Evolutionary conservation across 345 rosid genomes (phyloP).

Genomic region (Passiflora organensis): DNA sequence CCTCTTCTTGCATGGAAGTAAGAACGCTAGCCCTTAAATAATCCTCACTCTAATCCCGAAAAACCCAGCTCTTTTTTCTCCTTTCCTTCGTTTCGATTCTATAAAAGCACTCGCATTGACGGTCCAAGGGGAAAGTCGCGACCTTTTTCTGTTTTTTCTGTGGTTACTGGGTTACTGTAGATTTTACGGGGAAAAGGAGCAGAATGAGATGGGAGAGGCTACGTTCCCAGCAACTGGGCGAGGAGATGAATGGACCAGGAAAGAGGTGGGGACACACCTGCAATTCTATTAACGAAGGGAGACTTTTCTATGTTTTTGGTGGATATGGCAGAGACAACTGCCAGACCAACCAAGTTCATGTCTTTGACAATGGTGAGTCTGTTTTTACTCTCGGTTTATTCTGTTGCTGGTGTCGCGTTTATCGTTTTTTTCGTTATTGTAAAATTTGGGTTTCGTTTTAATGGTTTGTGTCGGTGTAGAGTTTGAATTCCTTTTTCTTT

Average conservation of each 20-base stretch:
- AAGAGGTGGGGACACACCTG: conserved; percentile 98
- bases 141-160: too few relatives aligned
- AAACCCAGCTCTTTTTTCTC: not conserved
- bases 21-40: too few relatives aligned
- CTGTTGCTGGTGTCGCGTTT: conserved; percentile 4
- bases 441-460: too few relatives aligned
- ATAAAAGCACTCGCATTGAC: conserved; percentile 8
- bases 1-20: conserved; percentile 9
- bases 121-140: too few relatives aligned
- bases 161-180: too few relatives aligned
- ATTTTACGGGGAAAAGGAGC: not conserved
- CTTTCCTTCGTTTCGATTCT: not conserved
- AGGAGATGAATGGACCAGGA: conserved; percentile 55
- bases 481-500: too few relatives aligned
- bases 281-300: conserved; percentile 85
- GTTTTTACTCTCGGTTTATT: conserved; percentile 9
- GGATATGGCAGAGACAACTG: conserved; percentile 89
- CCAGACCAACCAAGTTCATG: conserved; percentile 96
- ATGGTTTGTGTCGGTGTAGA: too few relatives aligned
- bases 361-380: conserved; percentile 75
- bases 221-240: conserved; percentile 21
- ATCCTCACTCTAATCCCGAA: not conserved
- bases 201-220: conserved; percentile 83
- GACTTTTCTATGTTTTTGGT: conserved; percentile 86
- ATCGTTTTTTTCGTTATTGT: not conserved